Evolutionary conservation across 2,329 filamentous ascomycete species (phyloP).

Genomic region (Talaromyces albobiverticillius): DNA sequence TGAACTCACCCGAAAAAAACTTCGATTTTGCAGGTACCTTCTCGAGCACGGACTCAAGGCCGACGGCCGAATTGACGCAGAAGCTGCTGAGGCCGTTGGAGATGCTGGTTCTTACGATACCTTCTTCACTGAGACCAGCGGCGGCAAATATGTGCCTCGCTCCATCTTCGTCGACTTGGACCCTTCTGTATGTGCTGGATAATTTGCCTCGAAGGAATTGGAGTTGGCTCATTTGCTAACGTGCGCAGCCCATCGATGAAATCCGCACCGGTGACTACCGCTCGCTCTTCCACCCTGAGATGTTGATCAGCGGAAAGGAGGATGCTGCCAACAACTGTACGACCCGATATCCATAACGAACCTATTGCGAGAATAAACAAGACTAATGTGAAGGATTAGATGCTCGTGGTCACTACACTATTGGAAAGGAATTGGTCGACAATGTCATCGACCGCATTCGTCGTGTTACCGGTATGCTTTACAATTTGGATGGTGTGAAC

Average conservation of each 20-base stretch:
- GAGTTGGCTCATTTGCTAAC: constrained; percentile 15
- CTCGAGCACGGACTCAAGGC: constrained; percentile 63
- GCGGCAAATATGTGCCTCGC: constrained; percentile 65
- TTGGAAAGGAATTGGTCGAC: constrained; percentile 66
- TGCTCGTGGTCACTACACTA: constrained; percentile 66
- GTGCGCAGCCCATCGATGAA: constrained; percentile 59
- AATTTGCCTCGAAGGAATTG: not conserved
- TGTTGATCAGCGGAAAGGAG: constrained; percentile 66
- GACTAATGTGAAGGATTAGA: constrained; percentile 39
- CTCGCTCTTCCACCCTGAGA: constrained; percentile 64
- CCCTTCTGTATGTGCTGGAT: constrained; percentile 51
- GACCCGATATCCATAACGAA: constrained; percentile 16
- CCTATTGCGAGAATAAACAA: not conserved
- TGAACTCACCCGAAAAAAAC: not conserved
- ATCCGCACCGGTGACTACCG: constrained; percentile 63
- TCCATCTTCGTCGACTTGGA: constrained; percentile 67
- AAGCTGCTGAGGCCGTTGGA: constrained; percentile 48
- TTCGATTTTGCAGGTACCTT: constrained; percentile 52
- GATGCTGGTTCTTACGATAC: constrained; percentile 61
- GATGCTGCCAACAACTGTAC: constrained; percentile 67
- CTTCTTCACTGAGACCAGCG: constrained; percentile 64
- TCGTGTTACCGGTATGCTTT: constrained; percentile 60
- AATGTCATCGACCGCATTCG: constrained; percentile 63
- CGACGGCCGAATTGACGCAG: constrained; percentile 58
- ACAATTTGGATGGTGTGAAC: too few relatives aligned